A percentile compares a stretch with the other conserved stretches of the same genome.
phyloP scores from a whole-genome alignment of 2,329 filamentous ascomycete species.

The Thermoascus crustaceus region DNA sequence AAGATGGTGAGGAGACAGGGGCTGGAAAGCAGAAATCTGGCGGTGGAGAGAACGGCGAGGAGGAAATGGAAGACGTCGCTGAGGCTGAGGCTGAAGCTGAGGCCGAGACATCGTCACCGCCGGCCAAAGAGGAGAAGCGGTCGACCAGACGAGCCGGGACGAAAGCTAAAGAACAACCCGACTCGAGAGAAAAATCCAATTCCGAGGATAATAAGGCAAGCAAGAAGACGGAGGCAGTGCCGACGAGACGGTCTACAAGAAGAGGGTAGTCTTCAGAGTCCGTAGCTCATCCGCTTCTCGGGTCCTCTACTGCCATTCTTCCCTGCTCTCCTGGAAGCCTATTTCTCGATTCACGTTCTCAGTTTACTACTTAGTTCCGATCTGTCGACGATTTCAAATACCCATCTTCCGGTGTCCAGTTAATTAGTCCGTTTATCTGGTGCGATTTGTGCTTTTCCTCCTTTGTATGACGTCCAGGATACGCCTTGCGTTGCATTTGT shows the following conservation, averaged over 20 bases:
- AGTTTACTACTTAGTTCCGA: background rate
- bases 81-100: background rate
- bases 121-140: background rate
- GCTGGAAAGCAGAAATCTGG: conserved; percentile 5
- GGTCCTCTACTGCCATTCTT: background rate
- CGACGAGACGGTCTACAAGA: conserved; percentile 1
- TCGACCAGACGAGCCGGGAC: background rate
- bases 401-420: conserved; percentile 3
- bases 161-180: background rate
- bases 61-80: conserved; percentile 7
- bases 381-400: conserved; percentile 2
- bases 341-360: no score
- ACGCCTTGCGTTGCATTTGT: background rate
- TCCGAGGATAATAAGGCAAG: background rate
- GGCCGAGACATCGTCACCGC: background rate
- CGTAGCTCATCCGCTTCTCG: background rate
- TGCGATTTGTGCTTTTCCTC: no score
- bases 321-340: background rate
- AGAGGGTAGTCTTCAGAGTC: background rate
- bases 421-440: conserved; percentile 1
- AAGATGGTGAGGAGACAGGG: conserved; percentile 3
- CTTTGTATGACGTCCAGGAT: no score
- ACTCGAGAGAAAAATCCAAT: background rate
- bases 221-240: background rate
- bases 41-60: conserved; percentile 5